Evolutionary conservation across 495 filamentous ascomycete species (phyloP).

Genomic region (Trichodelitschia bisporula): DNA sequence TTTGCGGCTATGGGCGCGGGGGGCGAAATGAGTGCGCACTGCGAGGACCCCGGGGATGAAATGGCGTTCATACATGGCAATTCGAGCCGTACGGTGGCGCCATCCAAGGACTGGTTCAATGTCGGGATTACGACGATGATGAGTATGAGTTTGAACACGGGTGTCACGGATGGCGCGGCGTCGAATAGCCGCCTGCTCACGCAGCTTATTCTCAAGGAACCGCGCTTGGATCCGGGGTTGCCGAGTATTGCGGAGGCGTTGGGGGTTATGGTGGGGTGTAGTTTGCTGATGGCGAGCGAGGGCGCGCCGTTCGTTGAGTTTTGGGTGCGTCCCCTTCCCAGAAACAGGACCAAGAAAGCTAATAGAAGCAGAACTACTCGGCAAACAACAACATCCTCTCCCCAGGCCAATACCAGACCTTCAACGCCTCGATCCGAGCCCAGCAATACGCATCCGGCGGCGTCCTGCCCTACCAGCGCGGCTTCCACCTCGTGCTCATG

Average conservation of each 20-base stretch:
- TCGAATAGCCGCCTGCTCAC: constrained; percentile 39
- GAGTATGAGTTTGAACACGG: constrained; percentile 32
- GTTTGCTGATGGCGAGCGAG: constrained; percentile 27
- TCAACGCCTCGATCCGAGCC: constrained; percentile 29
- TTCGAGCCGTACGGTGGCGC: too few species aligned
- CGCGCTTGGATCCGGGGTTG: constrained; percentile 16
- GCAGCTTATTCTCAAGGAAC: constrained; percentile 18
- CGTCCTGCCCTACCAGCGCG: constrained; percentile 26
- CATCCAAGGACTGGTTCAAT: constrained; percentile 26
- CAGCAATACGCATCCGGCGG: constrained; percentile 39
- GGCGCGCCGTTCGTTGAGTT: constrained; percentile 29
- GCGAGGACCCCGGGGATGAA: not conserved
- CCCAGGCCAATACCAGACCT: constrained; percentile 21
- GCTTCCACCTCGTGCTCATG: constrained; percentile 37
- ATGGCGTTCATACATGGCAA: too few species aligned
- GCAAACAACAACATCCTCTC: constrained; percentile 11
- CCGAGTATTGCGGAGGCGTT: constrained; percentile 43
- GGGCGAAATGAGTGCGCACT: too few species aligned
- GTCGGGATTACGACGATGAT: constrained; percentile 32
- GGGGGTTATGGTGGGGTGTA: constrained; percentile 38
- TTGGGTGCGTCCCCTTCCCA: constrained; percentile 17
- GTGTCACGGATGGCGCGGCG: constrained; percentile 29
- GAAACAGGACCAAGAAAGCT: not conserved
- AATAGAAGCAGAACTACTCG: constrained; percentile 17
- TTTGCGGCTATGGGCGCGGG: constrained; percentile 38